Conservation (phyloP, 306 rosid genomes). For the Castanea crenata region DNA sequence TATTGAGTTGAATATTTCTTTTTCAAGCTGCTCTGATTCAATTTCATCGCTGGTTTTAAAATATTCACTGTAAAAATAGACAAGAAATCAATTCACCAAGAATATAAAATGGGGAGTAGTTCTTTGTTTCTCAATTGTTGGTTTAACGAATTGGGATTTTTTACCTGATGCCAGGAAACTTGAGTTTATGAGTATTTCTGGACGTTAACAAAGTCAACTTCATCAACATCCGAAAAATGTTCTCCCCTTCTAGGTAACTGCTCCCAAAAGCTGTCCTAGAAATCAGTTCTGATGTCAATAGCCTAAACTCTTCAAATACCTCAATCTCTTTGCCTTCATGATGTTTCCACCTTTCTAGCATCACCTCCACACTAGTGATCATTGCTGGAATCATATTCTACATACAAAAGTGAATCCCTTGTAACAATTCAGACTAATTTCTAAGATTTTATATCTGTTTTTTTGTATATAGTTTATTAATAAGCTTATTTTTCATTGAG, state of each 20-base stretch:
- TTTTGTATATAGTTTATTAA: not conserved
- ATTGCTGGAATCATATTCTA: slow-evolving; percentile 20
- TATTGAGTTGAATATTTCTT: slow-evolving; percentile 3
- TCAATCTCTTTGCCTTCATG: slow-evolving; percentile 27
- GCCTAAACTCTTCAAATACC: slow-evolving; percentile 22
- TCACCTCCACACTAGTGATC: slow-evolving; percentile 18
- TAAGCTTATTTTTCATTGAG: no score
- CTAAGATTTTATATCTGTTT: not conserved
- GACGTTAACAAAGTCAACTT: not conserved
- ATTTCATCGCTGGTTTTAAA: slow-evolving; percentile 22
- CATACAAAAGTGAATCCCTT: not conserved
- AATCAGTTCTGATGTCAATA: slow-evolving; percentile 30
- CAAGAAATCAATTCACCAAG: no score
- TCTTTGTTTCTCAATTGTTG: not conserved
- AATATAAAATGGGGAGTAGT: not conserved
- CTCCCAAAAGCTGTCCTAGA: slow-evolving; percentile 26
- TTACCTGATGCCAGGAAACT: slow-evolving; percentile 25
- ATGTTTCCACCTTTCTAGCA: slow-evolving; percentile 18
- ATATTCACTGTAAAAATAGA: slow-evolving; percentile 15
- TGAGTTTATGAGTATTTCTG: not conserved
- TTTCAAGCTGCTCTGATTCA: slow-evolving; percentile 10
- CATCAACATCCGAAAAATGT: slow-evolving; percentile 18
- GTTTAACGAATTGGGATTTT: not conserved
- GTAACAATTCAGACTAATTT: not conserved
- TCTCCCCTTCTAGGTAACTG: slow-evolving; percentile 24